Conservation (phyloP, 345 rosid species). For the Moringa oleifera region DNA sequence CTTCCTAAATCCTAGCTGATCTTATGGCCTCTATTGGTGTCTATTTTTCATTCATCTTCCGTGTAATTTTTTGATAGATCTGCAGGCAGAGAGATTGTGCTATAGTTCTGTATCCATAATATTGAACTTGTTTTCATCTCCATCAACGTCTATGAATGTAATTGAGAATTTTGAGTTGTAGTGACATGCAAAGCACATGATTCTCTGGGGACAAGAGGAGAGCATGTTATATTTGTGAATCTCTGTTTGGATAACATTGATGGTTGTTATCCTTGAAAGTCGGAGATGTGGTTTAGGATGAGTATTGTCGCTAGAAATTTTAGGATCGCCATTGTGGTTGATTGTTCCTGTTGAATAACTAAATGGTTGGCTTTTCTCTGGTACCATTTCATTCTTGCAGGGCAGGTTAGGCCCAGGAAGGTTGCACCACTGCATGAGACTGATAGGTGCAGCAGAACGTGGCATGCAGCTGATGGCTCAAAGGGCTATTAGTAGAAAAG, state of each 20-base stretch:
- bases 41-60: background rate
- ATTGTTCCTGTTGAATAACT: too few relatives aligned
- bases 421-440: conserved; percentile 97
- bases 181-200: too few relatives aligned
- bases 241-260: too few relatives aligned
- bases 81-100: background rate
- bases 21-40: background rate
- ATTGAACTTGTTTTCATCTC: background rate
- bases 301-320: background rate
- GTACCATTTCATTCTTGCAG: conserved; percentile 37
- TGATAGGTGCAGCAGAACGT: conserved; percentile 95
- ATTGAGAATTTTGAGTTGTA: too few relatives aligned
- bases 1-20: background rate
- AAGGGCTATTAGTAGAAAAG: conserved; percentile 75
- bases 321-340: background rate
- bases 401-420: conserved; percentile 99
- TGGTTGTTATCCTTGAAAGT: too few relatives aligned
- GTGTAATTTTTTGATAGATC: too few relatives aligned
- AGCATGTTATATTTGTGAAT: too few relatives aligned
- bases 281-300: too few relatives aligned
- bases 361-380: background rate
- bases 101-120: background rate
- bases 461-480: conserved; percentile 91
- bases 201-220: too few relatives aligned
- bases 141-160: background rate